These are phyloP conservation scores for Fusarium solani-melongenae DNA, from an alignment of 2,329 filamentous ascomycete species.

Conservation along the genomic window DNA sequence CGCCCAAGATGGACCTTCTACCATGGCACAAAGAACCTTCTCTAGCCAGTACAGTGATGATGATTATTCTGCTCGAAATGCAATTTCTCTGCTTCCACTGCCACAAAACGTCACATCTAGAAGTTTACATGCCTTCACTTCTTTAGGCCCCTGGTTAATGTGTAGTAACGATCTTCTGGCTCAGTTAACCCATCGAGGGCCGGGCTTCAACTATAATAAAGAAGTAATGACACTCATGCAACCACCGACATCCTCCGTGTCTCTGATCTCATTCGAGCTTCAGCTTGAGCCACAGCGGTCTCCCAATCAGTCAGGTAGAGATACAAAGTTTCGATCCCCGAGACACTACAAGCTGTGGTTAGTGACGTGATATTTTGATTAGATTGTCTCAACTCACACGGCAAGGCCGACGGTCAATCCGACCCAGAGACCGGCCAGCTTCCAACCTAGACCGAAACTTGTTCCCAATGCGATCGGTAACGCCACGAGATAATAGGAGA, in stretches of 20 bases:
- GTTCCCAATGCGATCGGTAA: conserved; percentile 83
- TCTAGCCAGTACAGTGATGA: not conserved
- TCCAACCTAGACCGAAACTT: conserved; percentile 80
- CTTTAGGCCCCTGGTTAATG: not conserved
- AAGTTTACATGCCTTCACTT: not conserved
- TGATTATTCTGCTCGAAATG: not conserved
- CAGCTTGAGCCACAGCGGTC: conserved; percentile 34
- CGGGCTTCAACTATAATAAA: no score
- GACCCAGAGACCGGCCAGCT: conserved; percentile 82
- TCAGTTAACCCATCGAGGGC: no score
- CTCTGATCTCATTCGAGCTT: conserved; percentile 35
- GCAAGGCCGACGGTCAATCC: conserved; percentile 78
- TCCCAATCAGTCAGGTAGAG: conserved; percentile 37
- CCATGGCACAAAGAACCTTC: not conserved
- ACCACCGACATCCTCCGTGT: conserved; percentile 23
- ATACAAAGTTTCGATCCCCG: conserved; percentile 31
- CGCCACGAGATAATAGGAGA: conserved; percentile 87
- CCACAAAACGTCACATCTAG: not conserved
- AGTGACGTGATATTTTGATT: not conserved
- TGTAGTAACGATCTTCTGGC: no score
- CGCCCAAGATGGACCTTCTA: not conserved
- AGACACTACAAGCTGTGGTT: conserved; percentile 18
- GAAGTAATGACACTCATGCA: not conserved
- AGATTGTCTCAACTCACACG: conserved; percentile 56
- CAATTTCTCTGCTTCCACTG: not conserved